Conservation (phyloP, 805 yeast species). For the Alloascoidea hylecoeti region DNA sequence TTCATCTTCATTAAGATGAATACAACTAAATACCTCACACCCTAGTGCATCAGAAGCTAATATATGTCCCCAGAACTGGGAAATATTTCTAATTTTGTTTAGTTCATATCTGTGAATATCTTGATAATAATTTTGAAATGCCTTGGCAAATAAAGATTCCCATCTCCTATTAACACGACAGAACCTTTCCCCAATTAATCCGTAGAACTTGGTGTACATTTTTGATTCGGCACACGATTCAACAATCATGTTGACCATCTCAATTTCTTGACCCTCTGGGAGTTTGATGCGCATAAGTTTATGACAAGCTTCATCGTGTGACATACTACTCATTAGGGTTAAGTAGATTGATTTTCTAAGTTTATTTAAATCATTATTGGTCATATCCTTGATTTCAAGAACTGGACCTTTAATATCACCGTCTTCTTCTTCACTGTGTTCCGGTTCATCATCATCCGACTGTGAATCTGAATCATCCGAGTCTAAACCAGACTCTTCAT, state of each 20-base stretch:
- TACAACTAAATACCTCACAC: constrained; percentile 41
- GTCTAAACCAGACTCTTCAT: constrained; percentile 4
- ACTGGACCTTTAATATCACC: constrained; percentile 8
- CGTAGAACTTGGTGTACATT: constrained; percentile 76
- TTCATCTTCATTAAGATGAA: constrained; percentile 51
- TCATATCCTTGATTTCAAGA: constrained; percentile 43
- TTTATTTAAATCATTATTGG: constrained; percentile 46
- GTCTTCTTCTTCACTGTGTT: constrained; percentile 9
- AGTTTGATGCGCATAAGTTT: constrained; percentile 43
- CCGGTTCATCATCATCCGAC: constrained; percentile 11
- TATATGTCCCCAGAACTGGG: constrained; percentile 77
- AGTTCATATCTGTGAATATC: constrained; percentile 57
- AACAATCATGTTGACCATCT: constrained; percentile 57
- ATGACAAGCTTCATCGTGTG: constrained; percentile 88
- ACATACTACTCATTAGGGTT: constrained; percentile 78
- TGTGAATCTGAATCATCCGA: constrained; percentile 9
- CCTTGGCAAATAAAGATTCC: constrained; percentile 35
- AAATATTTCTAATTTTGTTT: constrained; percentile 61
- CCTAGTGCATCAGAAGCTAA: constrained; percentile 56
- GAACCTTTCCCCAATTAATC: constrained; percentile 58
- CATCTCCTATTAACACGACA: constrained; percentile 37
- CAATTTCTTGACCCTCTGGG: constrained; percentile 27
- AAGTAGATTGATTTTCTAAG: constrained; percentile 69
- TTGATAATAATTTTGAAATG: constrained; percentile 42
- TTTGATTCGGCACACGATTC: constrained; percentile 79